These are phyloP conservation scores for Drosera spatulata DNA, from an alignment of 179 eudicot species.

Conservation along the genomic window DNA sequence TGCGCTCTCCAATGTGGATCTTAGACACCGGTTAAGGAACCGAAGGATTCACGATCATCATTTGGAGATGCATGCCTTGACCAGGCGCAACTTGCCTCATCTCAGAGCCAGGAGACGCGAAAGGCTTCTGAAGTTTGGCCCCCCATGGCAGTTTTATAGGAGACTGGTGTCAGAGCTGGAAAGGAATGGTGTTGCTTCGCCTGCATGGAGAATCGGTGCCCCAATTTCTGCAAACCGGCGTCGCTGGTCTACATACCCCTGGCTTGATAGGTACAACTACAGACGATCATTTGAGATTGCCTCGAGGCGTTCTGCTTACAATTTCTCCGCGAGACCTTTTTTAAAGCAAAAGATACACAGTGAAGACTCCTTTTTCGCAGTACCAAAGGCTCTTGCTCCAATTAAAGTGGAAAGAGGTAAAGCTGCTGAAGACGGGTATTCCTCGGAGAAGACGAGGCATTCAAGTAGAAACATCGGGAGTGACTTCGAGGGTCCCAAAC, in stretches of 20 bases:
- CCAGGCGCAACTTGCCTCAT: conserved; percentile 14
- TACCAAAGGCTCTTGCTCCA: conserved; percentile 42
- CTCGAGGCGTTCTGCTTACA: neutral
- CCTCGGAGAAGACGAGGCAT: conserved; percentile 4
- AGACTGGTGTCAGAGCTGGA: conserved; percentile 24
- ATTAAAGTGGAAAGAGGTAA: conserved; percentile 34
- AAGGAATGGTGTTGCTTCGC: conserved; percentile 12
- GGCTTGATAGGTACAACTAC: conserved; percentile 12
- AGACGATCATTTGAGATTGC: neutral
- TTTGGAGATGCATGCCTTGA: conserved; percentile 12
- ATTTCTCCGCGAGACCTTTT: conserved; percentile 15
- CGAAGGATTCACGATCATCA: conserved; percentile 23
- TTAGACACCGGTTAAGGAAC: conserved; percentile 38
- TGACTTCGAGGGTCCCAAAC: conserved; percentile 58
- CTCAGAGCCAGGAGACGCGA: conserved; percentile 16
- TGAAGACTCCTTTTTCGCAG: conserved; percentile 21
- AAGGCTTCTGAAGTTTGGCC: conserved; percentile 12
- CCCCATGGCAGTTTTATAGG: conserved; percentile 11
- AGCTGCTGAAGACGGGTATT: conserved; percentile 10
- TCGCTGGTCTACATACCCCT: conserved; percentile 13
- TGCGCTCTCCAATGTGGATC: conserved; percentile 28
- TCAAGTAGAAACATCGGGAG: conserved; percentile 11
- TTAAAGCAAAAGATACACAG: conserved; percentile 11
- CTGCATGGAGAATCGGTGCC: conserved; percentile 6
- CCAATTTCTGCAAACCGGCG: conserved; percentile 6